Evolutionary conservation across 768 basidiomycete species (phyloP), one percentile per base, ranked within the genome.

Genomic region (Clavulina sp.): DNA sequence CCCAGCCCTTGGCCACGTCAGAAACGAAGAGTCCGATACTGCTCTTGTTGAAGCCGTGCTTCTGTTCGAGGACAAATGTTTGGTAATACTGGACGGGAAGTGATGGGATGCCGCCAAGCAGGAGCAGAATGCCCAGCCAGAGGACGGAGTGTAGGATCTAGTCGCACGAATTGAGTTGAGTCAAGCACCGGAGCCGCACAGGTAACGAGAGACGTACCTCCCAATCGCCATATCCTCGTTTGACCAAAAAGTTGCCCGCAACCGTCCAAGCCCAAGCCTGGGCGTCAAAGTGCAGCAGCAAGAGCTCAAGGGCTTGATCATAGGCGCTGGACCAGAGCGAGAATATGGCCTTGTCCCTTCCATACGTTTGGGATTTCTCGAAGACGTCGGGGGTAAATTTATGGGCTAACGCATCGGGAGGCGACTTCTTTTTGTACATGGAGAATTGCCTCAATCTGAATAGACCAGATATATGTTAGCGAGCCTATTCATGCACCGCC

Each of bases 1-100:
- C 66, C 81, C 80, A 88, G 30, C 78, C 72, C 64, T 95, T 96
- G 60, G 92, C 29, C 33, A 85, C 62, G 64, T 99, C 93, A 2
- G 72, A 66, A 49, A 89, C 62, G 64, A 86, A 97, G 3, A 92
- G 68, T 16, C 59, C 59, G 1, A 77, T 75, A 0, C 89, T 86
- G 4, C 80, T 91, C 68, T 97, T 95, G 74, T 97, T 99, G 73
- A 96, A 97, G 0, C 92, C 92, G 57, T 95, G 88, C 57, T 81
- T 83, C 62, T 93, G 83, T 66, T 97, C 95, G 34, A 97, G 71
- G 4, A 91, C 83, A 61, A 99, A 99, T 2, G 88, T 95, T 54
- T 78, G 74, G 68, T 95, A 96, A 23, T 81, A 69, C 30, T 75
- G 77, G 38, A 88, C 68, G 19, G 93, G 89, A 7, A 91, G 68